Conservation (phyloP, 2,329 filamentous ascomycete genomes). For the Penicillium paneum region DNA sequence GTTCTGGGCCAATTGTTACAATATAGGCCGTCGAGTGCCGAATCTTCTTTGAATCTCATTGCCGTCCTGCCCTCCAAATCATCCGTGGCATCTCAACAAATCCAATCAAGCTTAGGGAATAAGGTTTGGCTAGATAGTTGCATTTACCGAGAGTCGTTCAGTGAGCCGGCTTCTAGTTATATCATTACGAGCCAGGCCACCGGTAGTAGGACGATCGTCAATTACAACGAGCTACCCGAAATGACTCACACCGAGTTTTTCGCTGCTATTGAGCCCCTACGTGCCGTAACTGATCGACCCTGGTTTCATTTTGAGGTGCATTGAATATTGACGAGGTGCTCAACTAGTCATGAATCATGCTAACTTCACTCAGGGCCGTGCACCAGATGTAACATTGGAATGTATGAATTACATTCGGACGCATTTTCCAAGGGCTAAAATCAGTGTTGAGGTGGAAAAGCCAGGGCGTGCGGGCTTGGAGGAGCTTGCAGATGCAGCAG, state of each 20-base stretch:
- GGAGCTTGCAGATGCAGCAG: constrained; percentile 59
- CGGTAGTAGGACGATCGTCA: constrained; percentile 67
- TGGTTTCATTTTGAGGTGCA: constrained; percentile 71
- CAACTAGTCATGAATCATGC: not conserved
- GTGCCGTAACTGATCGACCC: constrained; percentile 18
- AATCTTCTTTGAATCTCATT: constrained; percentile 37
- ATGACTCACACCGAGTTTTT: constrained; percentile 64
- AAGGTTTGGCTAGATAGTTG: constrained; percentile 54
- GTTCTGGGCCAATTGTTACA: constrained; percentile 63
- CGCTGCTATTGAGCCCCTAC: constrained; percentile 42
- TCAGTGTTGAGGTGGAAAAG: constrained; percentile 73
- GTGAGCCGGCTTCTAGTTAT: constrained; percentile 64
- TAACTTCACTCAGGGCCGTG: constrained; percentile 53
- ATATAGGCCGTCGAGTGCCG: constrained; percentile 3
- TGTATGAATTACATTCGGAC: constrained; percentile 59
- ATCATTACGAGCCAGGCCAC: constrained; percentile 61
- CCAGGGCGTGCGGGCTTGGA: constrained; percentile 59
- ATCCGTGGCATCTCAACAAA: constrained; percentile 52
- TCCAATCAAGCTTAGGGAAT: constrained; percentile 55
- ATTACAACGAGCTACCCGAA: constrained; percentile 64
- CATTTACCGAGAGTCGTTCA: constrained; percentile 56
- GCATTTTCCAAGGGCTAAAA: constrained; percentile 43
- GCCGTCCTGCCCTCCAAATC: constrained; percentile 53
- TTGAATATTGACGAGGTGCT: not conserved
- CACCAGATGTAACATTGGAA: constrained; percentile 57